phyloP scores from a whole-genome alignment of 345 rosid species.

The Pistacia vera region DNA sequence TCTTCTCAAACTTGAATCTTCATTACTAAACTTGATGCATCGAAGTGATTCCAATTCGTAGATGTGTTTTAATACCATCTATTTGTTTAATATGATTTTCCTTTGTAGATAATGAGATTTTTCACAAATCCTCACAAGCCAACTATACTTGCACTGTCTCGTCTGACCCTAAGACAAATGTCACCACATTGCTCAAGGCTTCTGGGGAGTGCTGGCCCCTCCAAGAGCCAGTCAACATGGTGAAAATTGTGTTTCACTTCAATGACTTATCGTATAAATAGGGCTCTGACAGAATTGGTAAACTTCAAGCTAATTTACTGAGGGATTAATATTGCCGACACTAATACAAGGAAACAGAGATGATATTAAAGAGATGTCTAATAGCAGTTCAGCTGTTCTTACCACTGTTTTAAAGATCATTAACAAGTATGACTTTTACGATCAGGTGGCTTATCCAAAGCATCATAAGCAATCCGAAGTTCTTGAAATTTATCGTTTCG shows the following conservation, averaged over 20 bases:
- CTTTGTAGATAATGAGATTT: conserved; percentile 76
- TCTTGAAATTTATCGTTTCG: conserved; percentile 68
- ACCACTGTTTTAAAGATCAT: conserved; percentile 64
- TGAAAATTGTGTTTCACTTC: conserved; percentile 24
- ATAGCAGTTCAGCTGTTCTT: conserved; percentile 55
- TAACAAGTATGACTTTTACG: conserved; percentile 64
- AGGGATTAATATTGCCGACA: conserved; percentile 41
- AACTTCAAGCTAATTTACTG: conserved; percentile 15
- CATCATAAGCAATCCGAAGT: conserved; percentile 77
- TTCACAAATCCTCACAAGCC: conserved; percentile 95
- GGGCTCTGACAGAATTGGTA: conserved; percentile 3
- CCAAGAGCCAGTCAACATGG: conserved; percentile 89
- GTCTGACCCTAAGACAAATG: conserved; percentile 91
- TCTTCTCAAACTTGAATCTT: conserved; percentile 4
- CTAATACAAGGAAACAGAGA: conserved; percentile 67
- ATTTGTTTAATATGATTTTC: conserved; percentile 9
- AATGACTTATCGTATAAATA: not conserved
- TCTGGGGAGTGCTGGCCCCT: conserved; percentile 86
- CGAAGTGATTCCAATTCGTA: no score
- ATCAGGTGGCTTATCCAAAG: conserved; percentile 75
- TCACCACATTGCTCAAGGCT: conserved; percentile 88
- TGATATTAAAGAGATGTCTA: conserved; percentile 70
- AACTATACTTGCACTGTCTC: conserved; percentile 82
- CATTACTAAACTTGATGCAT: no score
- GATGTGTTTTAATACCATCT: no score